A percentile compares a stretch with the other conserved stretches of the same genome.
These are phyloP conservation scores for Alternaria brassicicola DNA, from an alignment of 2,329 filamentous ascomycete genomes.

Conservation along the genomic window DNA sequence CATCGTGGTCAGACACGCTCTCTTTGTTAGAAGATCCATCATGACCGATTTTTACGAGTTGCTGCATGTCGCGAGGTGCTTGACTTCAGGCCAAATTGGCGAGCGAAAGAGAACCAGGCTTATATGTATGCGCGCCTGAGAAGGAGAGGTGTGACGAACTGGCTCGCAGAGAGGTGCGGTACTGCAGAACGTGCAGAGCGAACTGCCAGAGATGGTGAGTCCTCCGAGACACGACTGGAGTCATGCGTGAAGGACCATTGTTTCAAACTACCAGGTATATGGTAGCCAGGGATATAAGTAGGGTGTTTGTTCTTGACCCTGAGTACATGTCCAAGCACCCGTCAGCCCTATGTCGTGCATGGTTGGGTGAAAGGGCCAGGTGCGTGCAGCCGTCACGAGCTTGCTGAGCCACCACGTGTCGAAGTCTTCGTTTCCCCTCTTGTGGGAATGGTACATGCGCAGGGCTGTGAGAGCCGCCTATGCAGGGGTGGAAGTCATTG, in stretches of 20 bases:
- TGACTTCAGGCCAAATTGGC: background rate
- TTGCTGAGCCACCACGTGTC: constrained; percentile 13
- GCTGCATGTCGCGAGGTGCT: background rate
- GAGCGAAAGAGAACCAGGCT: background rate
- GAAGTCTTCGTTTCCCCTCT: background rate
- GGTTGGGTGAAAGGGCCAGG: background rate
- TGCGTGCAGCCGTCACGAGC: background rate
- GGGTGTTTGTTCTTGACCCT: background rate
- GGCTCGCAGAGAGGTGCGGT: background rate
- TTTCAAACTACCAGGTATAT: background rate
- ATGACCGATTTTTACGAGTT: background rate
- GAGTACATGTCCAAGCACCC: background rate
- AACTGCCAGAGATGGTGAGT: background rate
- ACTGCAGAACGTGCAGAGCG: background rate
- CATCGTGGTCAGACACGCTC: background rate
- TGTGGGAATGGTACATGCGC: background rate
- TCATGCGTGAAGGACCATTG: background rate
- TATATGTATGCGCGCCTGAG: background rate
- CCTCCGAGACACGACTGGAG: background rate
- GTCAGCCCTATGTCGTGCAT: background rate
- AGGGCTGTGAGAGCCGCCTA: background rate
- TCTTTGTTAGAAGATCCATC: background rate
- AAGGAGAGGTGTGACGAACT: background rate
- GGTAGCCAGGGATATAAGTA: background rate
- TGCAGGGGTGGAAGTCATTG: background rate